Conservation (phyloP, 2,329 filamentous ascomycete genomes). For the Sporothrix brasiliensis region DNA sequence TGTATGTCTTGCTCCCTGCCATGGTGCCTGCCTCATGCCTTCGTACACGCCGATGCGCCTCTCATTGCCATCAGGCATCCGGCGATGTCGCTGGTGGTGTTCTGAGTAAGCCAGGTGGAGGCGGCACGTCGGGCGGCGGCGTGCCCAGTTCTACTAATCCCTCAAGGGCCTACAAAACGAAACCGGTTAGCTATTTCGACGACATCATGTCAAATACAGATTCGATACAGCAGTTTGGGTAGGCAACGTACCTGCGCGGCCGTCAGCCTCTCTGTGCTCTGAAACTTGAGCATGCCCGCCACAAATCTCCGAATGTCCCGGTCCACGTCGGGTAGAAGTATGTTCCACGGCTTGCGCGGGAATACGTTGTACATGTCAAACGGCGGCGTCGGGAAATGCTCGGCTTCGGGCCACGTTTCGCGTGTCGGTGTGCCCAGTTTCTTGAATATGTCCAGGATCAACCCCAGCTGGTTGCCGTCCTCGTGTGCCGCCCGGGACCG, state of each 20-base stretch:
- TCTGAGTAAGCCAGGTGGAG: too few species aligned
- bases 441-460: constrained; percentile 91
- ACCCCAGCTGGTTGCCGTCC: constrained; percentile 84
- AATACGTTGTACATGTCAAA: constrained; percentile 90
- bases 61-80: too few species aligned
- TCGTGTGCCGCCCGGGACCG: constrained; percentile 73
- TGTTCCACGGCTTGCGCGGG: constrained; percentile 66
- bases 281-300: constrained; percentile 68
- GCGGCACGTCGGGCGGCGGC: too few species aligned
- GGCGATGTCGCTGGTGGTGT: too few species aligned
- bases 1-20: too few species aligned
- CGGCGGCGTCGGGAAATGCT: constrained; percentile 68
- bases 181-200: too few species aligned
- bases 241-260: constrained; percentile 59
- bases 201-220: too few species aligned
- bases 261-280: constrained; percentile 64
- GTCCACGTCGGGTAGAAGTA: constrained; percentile 66
- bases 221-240: neutral
- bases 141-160: too few species aligned
- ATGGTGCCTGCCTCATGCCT: too few species aligned
- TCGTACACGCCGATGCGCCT: too few species aligned
- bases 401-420: constrained; percentile 81
- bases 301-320: constrained; percentile 67
- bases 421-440: constrained; percentile 82
- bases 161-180: too few species aligned